These are phyloP conservation scores for Cladophialophora psammophila DNA, from an alignment of 2,329 filamentous ascomycete species.

Conservation along the genomic window DNA sequence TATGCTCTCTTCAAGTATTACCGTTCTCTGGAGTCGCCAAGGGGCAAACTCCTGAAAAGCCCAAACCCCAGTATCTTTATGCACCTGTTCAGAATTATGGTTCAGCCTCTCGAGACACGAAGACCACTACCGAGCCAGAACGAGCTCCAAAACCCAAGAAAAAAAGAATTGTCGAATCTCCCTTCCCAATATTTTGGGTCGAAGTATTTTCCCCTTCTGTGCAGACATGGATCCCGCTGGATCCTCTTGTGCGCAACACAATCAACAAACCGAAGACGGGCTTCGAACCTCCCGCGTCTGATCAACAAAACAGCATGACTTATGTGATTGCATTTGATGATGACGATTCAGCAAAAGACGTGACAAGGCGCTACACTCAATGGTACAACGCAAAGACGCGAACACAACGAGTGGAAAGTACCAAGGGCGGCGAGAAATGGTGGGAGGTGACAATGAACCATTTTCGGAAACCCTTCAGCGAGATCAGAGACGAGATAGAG, in stretches of 20 bases:
- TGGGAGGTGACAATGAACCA: slow-evolving; percentile 56
- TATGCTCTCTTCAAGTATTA: slow-evolving; percentile 88
- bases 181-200: slow-evolving; percentile 90
- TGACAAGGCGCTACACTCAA: slow-evolving; percentile 86
- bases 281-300: slow-evolving; percentile 82
- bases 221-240: slow-evolving; percentile 90
- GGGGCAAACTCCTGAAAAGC: slow-evolving; percentile 53
- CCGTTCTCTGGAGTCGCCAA: slow-evolving; percentile 65
- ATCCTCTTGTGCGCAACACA: slow-evolving; percentile 81
- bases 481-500: slow-evolving; percentile 83
- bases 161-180: slow-evolving; percentile 62
- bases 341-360: slow-evolving; percentile 79
- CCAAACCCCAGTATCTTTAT: slow-evolving; percentile 47
- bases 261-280: slow-evolving; percentile 73
- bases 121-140: slow-evolving; percentile 11
- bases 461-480: slow-evolving; percentile 53
- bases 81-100: slow-evolving; percentile 37
- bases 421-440: slow-evolving; percentile 64
- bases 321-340: slow-evolving; percentile 89
- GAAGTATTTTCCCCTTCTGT: slow-evolving; percentile 85
- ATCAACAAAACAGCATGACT: slow-evolving; percentile 75
- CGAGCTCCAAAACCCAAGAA: slow-evolving; percentile 17
- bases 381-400: slow-evolving; percentile 90
- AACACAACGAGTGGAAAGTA: slow-evolving; percentile 77
- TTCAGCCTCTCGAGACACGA: slow-evolving; percentile 13